Evolutionary conservation across 2,329 filamentous ascomycete genomes (phyloP).

Genomic region (Botrytis elliptica): DNA sequence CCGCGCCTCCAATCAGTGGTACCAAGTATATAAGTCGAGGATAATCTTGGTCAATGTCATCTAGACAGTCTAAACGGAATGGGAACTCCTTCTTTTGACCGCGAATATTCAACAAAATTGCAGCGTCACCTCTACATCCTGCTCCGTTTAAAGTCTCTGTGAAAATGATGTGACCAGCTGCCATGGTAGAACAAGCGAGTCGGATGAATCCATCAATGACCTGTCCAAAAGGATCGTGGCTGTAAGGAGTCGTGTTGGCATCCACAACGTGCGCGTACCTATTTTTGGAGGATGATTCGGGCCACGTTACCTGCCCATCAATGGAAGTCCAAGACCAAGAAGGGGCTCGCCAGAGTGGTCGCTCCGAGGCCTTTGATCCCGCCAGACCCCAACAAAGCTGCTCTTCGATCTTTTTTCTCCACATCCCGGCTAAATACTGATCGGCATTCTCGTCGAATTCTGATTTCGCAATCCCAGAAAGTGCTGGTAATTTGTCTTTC

Average conservation of each 20-base stretch:
- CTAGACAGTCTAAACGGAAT: neutral
- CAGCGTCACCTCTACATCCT: accelerated
- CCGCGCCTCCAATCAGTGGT: neutral
- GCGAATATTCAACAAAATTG: neutral
- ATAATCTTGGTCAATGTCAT: neutral
- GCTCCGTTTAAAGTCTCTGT: neutral
- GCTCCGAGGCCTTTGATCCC: neutral
- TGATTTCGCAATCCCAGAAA: slow-evolving; percentile 33
- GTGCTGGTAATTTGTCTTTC: slow-evolving; percentile 25
- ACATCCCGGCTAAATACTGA: slow-evolving; percentile 27
- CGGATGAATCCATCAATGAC: neutral
- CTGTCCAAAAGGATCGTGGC: neutral
- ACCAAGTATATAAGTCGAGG: neutral
- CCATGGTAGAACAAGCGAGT: neutral
- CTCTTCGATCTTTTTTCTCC: slow-evolving; percentile 24
- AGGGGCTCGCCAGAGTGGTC: slow-evolving; percentile 24
- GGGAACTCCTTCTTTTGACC: neutral
- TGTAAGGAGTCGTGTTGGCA: neutral
- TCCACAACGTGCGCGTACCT: neutral
- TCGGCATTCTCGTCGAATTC: neutral
- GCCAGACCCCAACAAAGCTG: slow-evolving; percentile 13
- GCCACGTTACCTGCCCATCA: neutral
- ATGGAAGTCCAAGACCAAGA: slow-evolving; percentile 27
- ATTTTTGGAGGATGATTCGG: too few species aligned
- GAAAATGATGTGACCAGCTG: neutral